phyloP scores from a whole-genome alignment of 331 rosid species.

The Dryas integrifolia region DNA sequence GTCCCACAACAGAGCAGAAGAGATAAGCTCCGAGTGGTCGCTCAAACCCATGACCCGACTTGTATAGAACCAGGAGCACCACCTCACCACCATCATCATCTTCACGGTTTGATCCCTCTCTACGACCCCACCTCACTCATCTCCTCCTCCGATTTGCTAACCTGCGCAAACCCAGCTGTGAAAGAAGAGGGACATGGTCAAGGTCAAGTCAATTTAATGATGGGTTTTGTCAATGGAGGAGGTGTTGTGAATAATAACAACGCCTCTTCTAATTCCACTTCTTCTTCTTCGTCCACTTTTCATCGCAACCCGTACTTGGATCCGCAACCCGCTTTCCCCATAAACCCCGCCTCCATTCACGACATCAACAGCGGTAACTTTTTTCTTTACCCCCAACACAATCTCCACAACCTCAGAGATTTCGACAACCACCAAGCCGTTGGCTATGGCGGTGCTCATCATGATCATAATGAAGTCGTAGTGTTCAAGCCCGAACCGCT shows the following conservation, averaged over 20 bases:
- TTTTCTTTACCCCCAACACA: constrained; percentile 33
- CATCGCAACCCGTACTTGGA: constrained; percentile 44
- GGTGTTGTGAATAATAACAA: too few species aligned
- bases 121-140: constrained; percentile 45
- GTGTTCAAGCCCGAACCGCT: constrained; percentile 66
- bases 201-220: constrained; percentile 8
- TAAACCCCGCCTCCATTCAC: constrained; percentile 31
- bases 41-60: constrained; percentile 16
- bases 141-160: constrained; percentile 45
- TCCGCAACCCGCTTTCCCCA: constrained; percentile 32
- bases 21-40: constrained; percentile 60
- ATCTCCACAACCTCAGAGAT: constrained; percentile 34
- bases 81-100: constrained; percentile 10
- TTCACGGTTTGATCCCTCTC: constrained; percentile 39
- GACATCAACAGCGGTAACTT: constrained; percentile 36
- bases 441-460: constrained; percentile 14
- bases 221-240: constrained; percentile 35
- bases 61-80: constrained; percentile 18
- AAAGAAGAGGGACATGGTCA: constrained; percentile 31
- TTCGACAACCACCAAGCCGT: constrained; percentile 30
- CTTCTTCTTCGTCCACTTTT: constrained; percentile 33
- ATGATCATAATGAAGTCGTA: constrained; percentile 13
- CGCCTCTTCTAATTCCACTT: constrained; percentile 29
- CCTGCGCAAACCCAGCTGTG: constrained; percentile 15
- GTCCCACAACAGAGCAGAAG: constrained; percentile 89